Percentiles rank a stretch among this genome's conserved stretches.
phyloP scores from a whole-genome alignment of 2,329 filamentous ascomycete genomes.

The Talaromyces pinophilus region DNA sequence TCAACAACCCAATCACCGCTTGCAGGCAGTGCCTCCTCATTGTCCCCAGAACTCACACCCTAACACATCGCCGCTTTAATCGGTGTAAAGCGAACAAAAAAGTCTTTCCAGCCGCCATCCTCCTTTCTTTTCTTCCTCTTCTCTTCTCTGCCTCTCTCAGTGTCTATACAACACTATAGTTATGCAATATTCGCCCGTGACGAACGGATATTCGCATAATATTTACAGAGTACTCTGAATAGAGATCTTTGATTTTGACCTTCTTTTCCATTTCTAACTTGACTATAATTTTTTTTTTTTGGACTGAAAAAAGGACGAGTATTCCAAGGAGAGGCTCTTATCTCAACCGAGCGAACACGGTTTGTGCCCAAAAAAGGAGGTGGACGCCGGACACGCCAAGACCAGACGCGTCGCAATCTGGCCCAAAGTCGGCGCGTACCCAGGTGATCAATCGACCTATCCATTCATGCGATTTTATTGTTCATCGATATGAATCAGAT shows the following conservation, averaged over 20 bases:
- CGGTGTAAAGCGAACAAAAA: slow-evolving; percentile 39
- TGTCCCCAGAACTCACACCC: slow-evolving; percentile 30
- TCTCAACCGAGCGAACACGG: not conserved
- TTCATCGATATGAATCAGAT: not conserved
- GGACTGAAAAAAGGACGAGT: not conserved
- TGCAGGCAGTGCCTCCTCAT: slow-evolving; percentile 33
- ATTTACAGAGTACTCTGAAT: no score
- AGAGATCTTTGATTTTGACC: no score
- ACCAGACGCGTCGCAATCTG: slow-evolving; percentile 14
- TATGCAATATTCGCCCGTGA: not conserved
- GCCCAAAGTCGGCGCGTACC: slow-evolving; percentile 4
- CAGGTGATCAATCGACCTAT: slow-evolving; percentile 1
- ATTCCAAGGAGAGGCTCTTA: not conserved
- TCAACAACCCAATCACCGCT: slow-evolving; percentile 32
- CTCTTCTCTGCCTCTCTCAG: not conserved
- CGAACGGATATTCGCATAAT: not conserved
- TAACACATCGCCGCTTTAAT: slow-evolving; percentile 36
- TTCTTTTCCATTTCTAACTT: not conserved
- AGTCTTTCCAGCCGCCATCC: slow-evolving; percentile 27
- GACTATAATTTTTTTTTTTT: not conserved
- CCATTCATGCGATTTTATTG: not conserved
- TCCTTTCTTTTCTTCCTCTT: slow-evolving; percentile 24
- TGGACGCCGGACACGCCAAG: slow-evolving; percentile 6
- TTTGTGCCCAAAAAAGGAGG: slow-evolving; percentile 9
- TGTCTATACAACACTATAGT: not conserved